Percentiles rank a stretch among this genome's conserved stretches.
These are phyloP conservation scores for Mucor sp. DNA, from an alignment of 371 early-diverging fungal species.

Conservation along the genomic window DNA sequence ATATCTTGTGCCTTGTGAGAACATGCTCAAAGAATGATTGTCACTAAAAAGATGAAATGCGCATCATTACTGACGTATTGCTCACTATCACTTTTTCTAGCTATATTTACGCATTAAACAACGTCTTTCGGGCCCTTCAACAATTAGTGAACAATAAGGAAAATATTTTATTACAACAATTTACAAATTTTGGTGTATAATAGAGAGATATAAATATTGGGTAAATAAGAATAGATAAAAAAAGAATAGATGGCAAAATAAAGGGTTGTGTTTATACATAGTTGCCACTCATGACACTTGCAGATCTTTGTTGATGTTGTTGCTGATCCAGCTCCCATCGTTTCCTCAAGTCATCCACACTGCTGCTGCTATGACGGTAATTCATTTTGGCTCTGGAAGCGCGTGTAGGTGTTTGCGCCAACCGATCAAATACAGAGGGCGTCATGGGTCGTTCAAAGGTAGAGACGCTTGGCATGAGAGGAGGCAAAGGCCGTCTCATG, in stretches of 20 bases:
- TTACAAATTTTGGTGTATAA: background rate
- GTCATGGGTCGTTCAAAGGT: conserved; percentile 34
- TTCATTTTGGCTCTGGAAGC: conserved; percentile 50
- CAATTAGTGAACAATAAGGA: no score
- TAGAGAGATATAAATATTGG: background rate
- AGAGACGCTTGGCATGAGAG: conserved; percentile 22
- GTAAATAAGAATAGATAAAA: background rate
- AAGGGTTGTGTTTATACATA: background rate
- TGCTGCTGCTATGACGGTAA: conserved; percentile 48
- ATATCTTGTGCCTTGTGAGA: no score
- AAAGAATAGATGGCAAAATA: background rate
- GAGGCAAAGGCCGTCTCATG: conserved; percentile 19
- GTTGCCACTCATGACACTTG: conserved; percentile 17
- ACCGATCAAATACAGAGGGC: conserved; percentile 48
- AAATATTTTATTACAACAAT: background rate
- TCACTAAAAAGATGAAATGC: no score
- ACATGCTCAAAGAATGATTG: no score
- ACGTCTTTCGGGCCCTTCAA: no score
- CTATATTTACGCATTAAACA: no score
- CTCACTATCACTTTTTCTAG: no score
- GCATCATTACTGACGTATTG: no score
- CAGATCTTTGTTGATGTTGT: conserved; percentile 17
- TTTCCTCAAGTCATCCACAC: conserved; percentile 43
- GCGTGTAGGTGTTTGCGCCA: conserved; percentile 51
- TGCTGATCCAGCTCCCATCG: conserved; percentile 35